A percentile compares a stretch with the other conserved stretches of the same genome.
phyloP scores from a whole-genome alignment of 2,329 filamentous ascomycete genomes.

The Polychaeton citri region DNA sequence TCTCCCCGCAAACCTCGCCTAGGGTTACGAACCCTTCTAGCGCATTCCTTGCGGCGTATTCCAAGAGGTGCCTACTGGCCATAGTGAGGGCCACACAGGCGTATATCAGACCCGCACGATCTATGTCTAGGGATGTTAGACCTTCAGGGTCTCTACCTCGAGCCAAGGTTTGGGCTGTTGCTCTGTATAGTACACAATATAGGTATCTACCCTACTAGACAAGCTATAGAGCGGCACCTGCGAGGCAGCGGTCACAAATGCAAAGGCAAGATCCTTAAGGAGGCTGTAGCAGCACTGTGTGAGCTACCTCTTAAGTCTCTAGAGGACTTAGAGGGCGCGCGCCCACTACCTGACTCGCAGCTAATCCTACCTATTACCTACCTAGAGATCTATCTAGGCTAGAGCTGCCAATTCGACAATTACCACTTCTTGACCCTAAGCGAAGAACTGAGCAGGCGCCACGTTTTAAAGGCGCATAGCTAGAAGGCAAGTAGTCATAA shows the following conservation, averaged over 20 bases:
- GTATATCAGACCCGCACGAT: not conserved
- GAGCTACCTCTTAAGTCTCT: not conserved
- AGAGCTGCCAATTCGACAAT: not conserved
- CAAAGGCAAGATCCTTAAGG: not conserved
- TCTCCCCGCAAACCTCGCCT: no score
- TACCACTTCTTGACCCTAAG: not conserved
- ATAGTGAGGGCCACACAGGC: not conserved
- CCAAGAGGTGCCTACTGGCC: not conserved
- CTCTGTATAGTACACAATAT: not conserved
- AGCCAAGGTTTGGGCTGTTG: not conserved
- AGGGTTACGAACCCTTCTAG: not conserved
- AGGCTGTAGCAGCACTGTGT: not conserved
- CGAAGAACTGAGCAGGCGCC: not conserved
- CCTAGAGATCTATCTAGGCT: not conserved
- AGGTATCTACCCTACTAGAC: not conserved
- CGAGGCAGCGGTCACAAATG: not conserved
- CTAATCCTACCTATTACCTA: not conserved
- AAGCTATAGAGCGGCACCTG: not conserved
- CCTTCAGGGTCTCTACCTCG: not conserved
- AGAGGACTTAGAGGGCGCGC: not conserved
- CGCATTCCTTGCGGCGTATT: not conserved
- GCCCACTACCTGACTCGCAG: not conserved
- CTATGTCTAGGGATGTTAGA: not conserved
- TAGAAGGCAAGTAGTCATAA: not conserved
- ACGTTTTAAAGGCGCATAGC: not conserved